phyloP scores from a whole-genome alignment of 2,329 filamentous ascomycete genomes.

The Ambrosiella beaveri region DNA sequence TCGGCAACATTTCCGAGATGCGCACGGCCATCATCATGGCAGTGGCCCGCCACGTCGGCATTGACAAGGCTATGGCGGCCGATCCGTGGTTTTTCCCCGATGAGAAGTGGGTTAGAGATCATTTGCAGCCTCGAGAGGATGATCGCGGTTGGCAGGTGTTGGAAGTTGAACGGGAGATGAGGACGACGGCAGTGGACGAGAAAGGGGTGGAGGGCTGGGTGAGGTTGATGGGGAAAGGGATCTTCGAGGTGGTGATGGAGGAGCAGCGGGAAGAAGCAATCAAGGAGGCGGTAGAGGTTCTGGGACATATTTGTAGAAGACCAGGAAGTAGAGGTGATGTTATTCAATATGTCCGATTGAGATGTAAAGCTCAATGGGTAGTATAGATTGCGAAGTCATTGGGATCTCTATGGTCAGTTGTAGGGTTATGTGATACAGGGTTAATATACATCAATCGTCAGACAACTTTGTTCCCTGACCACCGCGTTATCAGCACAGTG shows the following conservation, averaged over 20 bases:
- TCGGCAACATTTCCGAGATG: constrained; percentile 50
- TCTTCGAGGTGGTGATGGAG: constrained; percentile 35
- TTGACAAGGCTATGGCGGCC: constrained; percentile 29
- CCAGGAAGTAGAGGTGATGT: constrained; percentile 34
- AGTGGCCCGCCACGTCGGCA: constrained; percentile 32
- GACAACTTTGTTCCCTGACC: too few species aligned
- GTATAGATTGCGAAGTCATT: background rate
- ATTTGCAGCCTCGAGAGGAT: constrained; percentile 24
- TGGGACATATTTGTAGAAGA: constrained; percentile 33
- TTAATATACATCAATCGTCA: background rate
- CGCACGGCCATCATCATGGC: constrained; percentile 38
- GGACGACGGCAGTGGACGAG: constrained; percentile 40
- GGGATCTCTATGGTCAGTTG: background rate
- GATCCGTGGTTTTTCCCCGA: constrained; percentile 60
- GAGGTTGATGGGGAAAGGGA: constrained; percentile 41
- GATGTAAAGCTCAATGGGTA: constrained; percentile 28
- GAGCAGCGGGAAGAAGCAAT: constrained; percentile 34
- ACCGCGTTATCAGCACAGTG: too few species aligned
- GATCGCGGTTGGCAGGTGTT: constrained; percentile 31
- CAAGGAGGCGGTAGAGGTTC: constrained; percentile 34
- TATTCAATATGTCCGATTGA: constrained; percentile 37
- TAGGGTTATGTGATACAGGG: background rate
- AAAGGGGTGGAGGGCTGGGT: constrained; percentile 51
- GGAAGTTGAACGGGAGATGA: constrained; percentile 42
- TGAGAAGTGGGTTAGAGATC: constrained; percentile 35